phyloP scores from a whole-genome alignment of 2,329 filamentous ascomycete genomes.

The Aspergillus sp. region DNA sequence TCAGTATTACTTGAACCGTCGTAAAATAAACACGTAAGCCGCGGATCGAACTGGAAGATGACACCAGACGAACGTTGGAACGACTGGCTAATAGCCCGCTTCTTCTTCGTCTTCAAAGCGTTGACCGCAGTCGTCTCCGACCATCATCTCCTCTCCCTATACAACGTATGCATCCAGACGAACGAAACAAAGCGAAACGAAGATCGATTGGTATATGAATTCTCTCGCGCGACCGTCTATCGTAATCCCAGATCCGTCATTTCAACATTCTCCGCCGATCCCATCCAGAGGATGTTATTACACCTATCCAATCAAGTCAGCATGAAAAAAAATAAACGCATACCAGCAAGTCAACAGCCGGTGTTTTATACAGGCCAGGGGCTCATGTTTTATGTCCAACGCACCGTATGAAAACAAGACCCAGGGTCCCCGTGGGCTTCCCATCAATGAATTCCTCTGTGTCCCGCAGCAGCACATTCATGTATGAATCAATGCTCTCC shows the following conservation, averaged over 20 bases:
- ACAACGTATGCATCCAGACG: conserved; percentile 3
- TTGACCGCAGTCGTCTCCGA: conserved; percentile 3
- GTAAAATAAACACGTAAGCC: conserved; percentile 21
- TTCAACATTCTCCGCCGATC: conserved; percentile 53
- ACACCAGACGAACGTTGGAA: neutral
- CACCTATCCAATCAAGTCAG: conserved; percentile 55
- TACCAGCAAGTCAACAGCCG: neutral
- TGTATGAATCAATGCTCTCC: conserved; percentile 94
- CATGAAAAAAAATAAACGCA: neutral
- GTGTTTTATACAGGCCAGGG: neutral
- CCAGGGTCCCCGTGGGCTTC: conserved; percentile 79
- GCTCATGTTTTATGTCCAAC: conserved; percentile 19
- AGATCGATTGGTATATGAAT: conserved; percentile 16
- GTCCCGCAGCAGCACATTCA: conserved; percentile 92
- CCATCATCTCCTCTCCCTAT: conserved; percentile 4
- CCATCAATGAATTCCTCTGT: conserved; percentile 91
- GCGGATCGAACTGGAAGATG: conserved; percentile 19
- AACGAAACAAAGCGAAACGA: conserved; percentile 1
- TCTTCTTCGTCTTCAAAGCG: conserved; percentile 4
- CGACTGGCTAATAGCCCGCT: too few relatives aligned
- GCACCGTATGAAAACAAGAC: conserved; percentile 88
- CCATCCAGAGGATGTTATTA: conserved; percentile 97
- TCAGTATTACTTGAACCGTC: conserved; percentile 19
- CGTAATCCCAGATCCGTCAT: conserved; percentile 45
- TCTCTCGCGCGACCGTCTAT: conserved; percentile 16